phyloP scores from a whole-genome alignment of 2,329 filamentous ascomycete species.

The Aspergillus neotritici region DNA sequence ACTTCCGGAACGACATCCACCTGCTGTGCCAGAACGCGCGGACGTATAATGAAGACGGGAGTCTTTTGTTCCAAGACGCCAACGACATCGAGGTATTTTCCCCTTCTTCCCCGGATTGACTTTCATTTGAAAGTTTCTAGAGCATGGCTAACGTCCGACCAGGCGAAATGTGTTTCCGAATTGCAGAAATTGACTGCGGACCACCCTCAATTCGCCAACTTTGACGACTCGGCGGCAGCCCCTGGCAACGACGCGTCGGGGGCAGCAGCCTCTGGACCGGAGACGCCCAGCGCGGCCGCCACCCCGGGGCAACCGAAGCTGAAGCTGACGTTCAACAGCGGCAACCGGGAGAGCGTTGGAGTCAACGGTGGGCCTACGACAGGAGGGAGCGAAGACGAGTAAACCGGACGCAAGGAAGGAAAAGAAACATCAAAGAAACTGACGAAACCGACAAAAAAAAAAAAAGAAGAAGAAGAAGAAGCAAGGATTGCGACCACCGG shows the following conservation, averaged over 20 bases:
- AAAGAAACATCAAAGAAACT: too few relatives aligned
- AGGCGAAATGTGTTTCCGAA: constrained; percentile 49
- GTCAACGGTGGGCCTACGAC: constrained; percentile 23
- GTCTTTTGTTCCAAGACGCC: constrained; percentile 85
- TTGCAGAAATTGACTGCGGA: constrained; percentile 50
- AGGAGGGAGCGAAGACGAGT: constrained; percentile 16
- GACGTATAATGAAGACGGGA: constrained; percentile 95
- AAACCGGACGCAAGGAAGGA: background rate
- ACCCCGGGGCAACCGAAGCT: constrained; percentile 57
- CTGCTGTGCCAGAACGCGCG: constrained; percentile 85
- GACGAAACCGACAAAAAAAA: too few relatives aligned
- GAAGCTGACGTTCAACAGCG: constrained; percentile 58
- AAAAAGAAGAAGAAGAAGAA: too few relatives aligned
- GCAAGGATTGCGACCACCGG: too few relatives aligned
- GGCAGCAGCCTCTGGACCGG: constrained; percentile 42
- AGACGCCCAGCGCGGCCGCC: constrained; percentile 58
- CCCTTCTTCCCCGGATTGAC: background rate
- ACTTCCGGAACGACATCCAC: constrained; percentile 76
- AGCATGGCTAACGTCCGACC: constrained; percentile 5
- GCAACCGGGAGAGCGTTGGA: constrained; percentile 32
- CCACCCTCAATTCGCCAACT: constrained; percentile 54
- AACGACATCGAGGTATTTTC: constrained; percentile 79
- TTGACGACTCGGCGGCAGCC: constrained; percentile 47
- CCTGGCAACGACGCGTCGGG: constrained; percentile 48
- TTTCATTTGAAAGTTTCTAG: constrained; percentile 4